A percentile compares a stretch with the other conserved stretches of the same genome.
Conservation (phyloP, 768 basidiomycete species). For the Termitomyces sp. region DNA sequence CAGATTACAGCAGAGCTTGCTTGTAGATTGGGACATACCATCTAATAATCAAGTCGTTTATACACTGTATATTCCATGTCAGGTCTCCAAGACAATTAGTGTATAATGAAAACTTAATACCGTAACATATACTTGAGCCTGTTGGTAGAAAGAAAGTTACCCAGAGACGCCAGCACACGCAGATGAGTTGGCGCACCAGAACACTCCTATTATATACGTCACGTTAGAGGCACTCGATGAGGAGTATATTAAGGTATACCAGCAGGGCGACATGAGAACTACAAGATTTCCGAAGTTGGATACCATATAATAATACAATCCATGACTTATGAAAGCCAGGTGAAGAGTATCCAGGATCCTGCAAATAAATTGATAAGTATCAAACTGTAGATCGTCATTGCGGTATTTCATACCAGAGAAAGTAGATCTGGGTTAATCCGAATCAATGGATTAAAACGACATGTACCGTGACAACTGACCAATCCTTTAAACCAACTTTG, state of each 20-base stretch:
- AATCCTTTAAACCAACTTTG: slow-evolving; percentile 3
- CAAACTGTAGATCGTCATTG: background rate
- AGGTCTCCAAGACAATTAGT: background rate
- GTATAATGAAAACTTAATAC: background rate
- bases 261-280: background rate
- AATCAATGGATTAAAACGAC: background rate
- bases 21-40: slow-evolving; percentile 15
- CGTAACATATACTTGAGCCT: slow-evolving; percentile 10
- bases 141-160: background rate
- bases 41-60: slow-evolving; percentile 25
- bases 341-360: slow-evolving; percentile 15
- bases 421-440: slow-evolving; percentile 2
- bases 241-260: background rate
- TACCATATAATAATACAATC: slow-evolving; percentile 11
- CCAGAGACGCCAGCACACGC: background rate
- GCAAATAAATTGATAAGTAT: background rate
- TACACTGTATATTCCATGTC: background rate
- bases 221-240: background rate
- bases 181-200: background rate
- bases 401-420: slow-evolving; percentile 7
- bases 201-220: slow-evolving; percentile 2
- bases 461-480: slow-evolving; percentile 1
- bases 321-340: slow-evolving; percentile 9
- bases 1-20: background rate
- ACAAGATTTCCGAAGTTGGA: slow-evolving; percentile 10